Conservation (phyloP, 148 eudicot genomes). For the Cornus controversa region DNA sequence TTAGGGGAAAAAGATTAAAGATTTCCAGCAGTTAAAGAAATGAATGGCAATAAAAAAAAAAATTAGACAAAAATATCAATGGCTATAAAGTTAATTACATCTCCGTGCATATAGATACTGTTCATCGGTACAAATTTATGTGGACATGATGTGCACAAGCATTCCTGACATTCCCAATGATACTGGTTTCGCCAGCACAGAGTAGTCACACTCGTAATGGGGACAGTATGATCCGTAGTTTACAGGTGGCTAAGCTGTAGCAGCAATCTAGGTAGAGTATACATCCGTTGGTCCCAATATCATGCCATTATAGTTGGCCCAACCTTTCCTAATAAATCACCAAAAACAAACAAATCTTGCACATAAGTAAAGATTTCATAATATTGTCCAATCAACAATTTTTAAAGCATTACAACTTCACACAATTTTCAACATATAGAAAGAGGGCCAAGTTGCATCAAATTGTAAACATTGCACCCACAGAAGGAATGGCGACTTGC, state of each 20-base stretch:
- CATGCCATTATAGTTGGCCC: constrained; percentile 31
- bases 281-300: background rate
- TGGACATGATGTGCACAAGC: too few species aligned
- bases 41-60: too few species aligned
- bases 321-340: constrained; percentile 47
- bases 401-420: background rate
- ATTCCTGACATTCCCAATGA: too few species aligned
- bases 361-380: background rate
- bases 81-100: too few species aligned
- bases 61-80: too few species aligned
- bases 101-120: too few species aligned
- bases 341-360: background rate
- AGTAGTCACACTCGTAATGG: background rate
- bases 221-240: background rate
- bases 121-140: too few species aligned
- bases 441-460: background rate
- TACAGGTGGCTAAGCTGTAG: background rate
- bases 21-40: too few species aligned
- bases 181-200: background rate
- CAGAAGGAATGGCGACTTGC: background rate
- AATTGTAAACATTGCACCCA: background rate
- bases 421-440: background rate
- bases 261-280: background rate
- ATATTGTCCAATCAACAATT: background rate
- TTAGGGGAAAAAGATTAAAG: too few species aligned